These are phyloP conservation scores for Fallopia convolvulus DNA, from an alignment of 148 eudicot species.

Conservation along the genomic window DNA sequence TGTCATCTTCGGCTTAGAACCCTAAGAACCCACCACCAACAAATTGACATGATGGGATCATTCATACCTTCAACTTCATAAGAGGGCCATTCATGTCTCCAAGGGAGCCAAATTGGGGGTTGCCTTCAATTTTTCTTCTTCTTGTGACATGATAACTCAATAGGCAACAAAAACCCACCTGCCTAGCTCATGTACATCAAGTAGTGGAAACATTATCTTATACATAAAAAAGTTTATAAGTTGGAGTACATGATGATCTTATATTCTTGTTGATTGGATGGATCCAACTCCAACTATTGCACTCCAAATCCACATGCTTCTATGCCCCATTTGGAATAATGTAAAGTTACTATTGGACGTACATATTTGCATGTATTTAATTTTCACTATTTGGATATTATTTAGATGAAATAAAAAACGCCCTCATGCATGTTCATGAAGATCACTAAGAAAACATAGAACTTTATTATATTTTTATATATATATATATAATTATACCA, in stretches of 20 bases:
- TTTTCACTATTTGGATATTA: not conserved
- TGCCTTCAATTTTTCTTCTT: not conserved
- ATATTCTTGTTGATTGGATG: not conserved
- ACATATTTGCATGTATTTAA: not conserved
- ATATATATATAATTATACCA: not conserved
- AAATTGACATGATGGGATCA: not conserved
- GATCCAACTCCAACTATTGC: not conserved
- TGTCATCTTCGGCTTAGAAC: not conserved
- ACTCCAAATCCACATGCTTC: not conserved
- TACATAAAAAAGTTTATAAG: not conserved
- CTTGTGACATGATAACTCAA: not conserved
- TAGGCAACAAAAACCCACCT: not conserved
- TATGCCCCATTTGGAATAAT: not conserved
- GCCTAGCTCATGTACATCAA: not conserved
- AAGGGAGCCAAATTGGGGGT: not conserved
- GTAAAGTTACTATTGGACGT: not conserved
- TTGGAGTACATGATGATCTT: not conserved
- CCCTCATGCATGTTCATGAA: not conserved
- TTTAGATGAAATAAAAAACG: not conserved
- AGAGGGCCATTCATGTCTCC: constrained; percentile 4
- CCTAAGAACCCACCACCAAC: constrained; percentile 5
- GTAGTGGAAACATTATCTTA: constrained; percentile 5
- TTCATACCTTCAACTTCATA: not conserved
- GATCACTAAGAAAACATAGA: too few species aligned
- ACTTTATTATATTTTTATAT: too few species aligned